Evolutionary conservation across 345 rosid species (phyloP).

Genomic region (Erucastrum elatum): DNA sequence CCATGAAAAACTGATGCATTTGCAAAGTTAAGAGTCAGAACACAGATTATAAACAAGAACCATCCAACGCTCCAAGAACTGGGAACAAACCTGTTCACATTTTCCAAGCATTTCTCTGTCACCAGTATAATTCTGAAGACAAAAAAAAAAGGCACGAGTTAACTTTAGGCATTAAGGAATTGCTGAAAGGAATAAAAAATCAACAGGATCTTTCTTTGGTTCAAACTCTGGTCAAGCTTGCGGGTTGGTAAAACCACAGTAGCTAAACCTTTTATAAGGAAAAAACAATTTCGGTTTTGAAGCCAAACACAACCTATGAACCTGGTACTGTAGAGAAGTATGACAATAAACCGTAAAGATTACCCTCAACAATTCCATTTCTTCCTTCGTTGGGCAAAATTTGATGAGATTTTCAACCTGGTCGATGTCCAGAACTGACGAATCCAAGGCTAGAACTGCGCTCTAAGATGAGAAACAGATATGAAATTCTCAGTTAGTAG

Average conservation of each 20-base stretch:
- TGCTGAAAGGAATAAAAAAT: not conserved
- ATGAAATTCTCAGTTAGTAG: constrained; percentile 8
- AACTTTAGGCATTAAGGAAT: constrained; percentile 18
- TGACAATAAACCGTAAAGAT: constrained; percentile 14
- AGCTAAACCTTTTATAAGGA: constrained; percentile 13
- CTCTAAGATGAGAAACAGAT: constrained; percentile 47
- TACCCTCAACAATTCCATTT: constrained; percentile 88
- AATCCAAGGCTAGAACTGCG: constrained; percentile 91
- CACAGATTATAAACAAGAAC: constrained; percentile 22
- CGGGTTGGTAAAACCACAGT: not conserved
- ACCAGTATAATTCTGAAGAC: constrained; percentile 77
- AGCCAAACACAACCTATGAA: constrained; percentile 26
- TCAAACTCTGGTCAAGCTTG: constrained; percentile 1
- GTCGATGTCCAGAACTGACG: constrained; percentile 81
- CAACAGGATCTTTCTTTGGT: constrained; percentile 16
- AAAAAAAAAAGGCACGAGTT: constrained; percentile 22
- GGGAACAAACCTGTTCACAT: constrained; percentile 83
- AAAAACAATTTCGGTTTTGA: not conserved
- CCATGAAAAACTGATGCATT: constrained; percentile 79
- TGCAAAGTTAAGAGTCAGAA: constrained; percentile 31
- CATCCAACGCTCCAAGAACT: constrained; percentile 26
- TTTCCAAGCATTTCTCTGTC: constrained; percentile 91
- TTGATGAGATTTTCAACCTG: constrained; percentile 98
- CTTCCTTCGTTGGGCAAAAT: constrained; percentile 97
- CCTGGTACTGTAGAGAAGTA: constrained; percentile 11